Percentiles rank a stretch among this genome's conserved stretches.
Conservation (phyloP, 2,329 filamentous ascomycete genomes). For the Aspergillus pseudonomiae region DNA sequence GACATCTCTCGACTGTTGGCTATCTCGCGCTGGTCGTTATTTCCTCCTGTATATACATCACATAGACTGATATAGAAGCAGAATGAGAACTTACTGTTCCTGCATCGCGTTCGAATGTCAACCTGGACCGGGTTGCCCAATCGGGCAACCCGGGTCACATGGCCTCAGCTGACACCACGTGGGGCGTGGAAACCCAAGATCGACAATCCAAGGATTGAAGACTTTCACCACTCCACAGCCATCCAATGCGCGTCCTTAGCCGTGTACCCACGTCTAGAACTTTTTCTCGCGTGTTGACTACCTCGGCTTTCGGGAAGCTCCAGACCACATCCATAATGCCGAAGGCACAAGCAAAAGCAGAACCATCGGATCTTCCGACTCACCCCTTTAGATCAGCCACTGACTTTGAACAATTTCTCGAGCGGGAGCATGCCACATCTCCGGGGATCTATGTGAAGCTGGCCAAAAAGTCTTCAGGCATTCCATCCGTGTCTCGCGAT, state of each 20-base stretch:
- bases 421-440: conserved; percentile 35
- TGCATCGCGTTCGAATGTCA: not conserved
- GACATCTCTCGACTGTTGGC: too few relatives aligned
- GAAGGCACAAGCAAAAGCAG: not conserved
- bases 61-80: not conserved
- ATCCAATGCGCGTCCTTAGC: not conserved
- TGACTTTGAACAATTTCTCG: conserved; percentile 47
- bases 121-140: not conserved
- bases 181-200: not conserved
- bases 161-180: not conserved
- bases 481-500: conserved; percentile 49
- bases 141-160: not conserved
- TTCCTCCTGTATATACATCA: not conserved
- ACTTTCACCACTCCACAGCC: not conserved
- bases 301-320: not conserved
- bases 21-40: too few relatives aligned
- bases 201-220: not conserved
- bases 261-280: not conserved
- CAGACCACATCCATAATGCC: not conserved
- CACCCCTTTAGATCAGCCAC: conserved; percentile 28
- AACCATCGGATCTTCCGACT: conserved; percentile 29
- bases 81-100: not conserved
- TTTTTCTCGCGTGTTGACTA: not conserved
- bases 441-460: conserved; percentile 54
- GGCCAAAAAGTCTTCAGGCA: conserved; percentile 51